Conservation (phyloP, 257 asterid genomes). For the Solanum medicagineum region DNA sequence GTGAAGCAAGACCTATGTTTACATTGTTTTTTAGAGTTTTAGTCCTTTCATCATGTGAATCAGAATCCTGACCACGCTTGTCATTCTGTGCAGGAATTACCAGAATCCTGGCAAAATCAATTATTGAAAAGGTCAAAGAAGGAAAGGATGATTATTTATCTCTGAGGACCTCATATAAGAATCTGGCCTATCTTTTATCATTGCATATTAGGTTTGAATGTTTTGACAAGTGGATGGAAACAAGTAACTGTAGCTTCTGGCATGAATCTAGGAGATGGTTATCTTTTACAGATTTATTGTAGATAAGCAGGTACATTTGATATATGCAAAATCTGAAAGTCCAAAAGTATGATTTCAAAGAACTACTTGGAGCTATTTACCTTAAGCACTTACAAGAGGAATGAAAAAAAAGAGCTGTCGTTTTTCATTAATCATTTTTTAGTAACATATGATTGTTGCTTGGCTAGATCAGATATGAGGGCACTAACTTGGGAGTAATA, state of each 20-base stretch:
- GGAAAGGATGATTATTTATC: background rate
- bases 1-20: background rate
- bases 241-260: background rate
- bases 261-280: conserved; percentile 6
- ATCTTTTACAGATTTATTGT: background rate
- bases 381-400: background rate
- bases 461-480: background rate
- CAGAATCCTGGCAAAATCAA: background rate
- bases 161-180: conserved; percentile 1
- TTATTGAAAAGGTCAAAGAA: background rate
- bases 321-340: background rate
- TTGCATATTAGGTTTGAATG: background rate
- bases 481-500: background rate
- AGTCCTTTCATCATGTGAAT: background rate
- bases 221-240: conserved; percentile 2
- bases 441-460: background rate
- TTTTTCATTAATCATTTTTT: background rate
- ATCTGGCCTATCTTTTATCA: conserved; percentile 1
- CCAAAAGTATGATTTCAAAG: background rate
- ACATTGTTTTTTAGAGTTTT: background rate
- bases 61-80: background rate
- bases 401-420: background rate
- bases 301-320: background rate
- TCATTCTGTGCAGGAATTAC: background rate
- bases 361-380: background rate